Percentiles rank a stretch among this genome's conserved stretches.
Conservation (phyloP, 768 basidiomycete species). For the Serpula lacrymans region DNA sequence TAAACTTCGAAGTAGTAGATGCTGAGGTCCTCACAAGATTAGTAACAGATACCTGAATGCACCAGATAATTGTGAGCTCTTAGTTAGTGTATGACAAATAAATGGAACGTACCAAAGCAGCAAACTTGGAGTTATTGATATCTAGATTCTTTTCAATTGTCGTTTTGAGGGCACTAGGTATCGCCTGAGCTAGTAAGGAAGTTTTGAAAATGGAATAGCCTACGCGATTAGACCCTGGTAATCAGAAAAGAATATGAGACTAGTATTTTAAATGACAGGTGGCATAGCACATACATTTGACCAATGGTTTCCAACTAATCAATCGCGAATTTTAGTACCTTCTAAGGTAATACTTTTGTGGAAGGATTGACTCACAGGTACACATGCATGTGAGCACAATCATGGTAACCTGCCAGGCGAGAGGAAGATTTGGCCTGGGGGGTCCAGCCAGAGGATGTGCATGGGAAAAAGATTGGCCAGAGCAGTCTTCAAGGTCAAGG, state of each 20-base stretch:
- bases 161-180: constrained; percentile 34
- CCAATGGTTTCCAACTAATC: constrained; percentile 40
- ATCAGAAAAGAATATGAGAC: not conserved
- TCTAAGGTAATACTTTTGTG: not conserved
- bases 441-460: constrained; percentile 18
- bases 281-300: constrained; percentile 29
- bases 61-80: not conserved
- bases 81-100: not conserved
- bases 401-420: constrained; percentile 33
- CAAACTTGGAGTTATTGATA: constrained; percentile 44
- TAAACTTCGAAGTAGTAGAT: not conserved
- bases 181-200: not conserved
- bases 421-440: constrained; percentile 27
- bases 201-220: constrained; percentile 7
- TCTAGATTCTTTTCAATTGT: constrained; percentile 39
- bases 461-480: not conserved
- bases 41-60: constrained; percentile 30
- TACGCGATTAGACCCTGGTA: constrained; percentile 36
- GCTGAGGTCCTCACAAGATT: constrained; percentile 26
- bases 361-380: constrained; percentile 29
- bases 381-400: constrained; percentile 37
- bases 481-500: not conserved
- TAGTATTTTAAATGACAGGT: not conserved
- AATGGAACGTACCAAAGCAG: constrained; percentile 30
- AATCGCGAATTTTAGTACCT: constrained; percentile 1